phyloP scores from a whole-genome alignment of 2,329 filamentous ascomycete genomes.

The Ophiostoma triangulosporum region DNA sequence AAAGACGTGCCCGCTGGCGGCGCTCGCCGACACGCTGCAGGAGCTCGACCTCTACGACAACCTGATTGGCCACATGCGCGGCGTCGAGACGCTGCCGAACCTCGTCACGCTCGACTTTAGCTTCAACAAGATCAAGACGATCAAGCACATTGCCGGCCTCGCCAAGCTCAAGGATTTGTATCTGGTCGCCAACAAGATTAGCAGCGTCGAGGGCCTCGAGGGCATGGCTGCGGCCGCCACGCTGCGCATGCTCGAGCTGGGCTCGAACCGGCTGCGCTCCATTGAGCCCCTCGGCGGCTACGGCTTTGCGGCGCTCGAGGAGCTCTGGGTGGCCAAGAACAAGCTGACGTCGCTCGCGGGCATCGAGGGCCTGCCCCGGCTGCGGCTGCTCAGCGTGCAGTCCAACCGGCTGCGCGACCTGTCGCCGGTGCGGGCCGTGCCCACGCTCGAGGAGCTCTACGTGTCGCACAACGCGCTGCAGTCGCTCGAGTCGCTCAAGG shows the following conservation, averaged over 20 bases:
- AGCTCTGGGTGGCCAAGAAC: conserved; percentile 43
- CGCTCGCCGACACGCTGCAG: conserved; percentile 51
- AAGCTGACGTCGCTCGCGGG: conserved; percentile 19
- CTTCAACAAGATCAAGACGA: conserved; percentile 99
- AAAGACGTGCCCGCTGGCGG: conserved; percentile 31
- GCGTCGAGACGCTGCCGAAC: conserved; percentile 62
- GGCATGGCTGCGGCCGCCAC: conserved; percentile 37
- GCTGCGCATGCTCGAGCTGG: conserved; percentile 75
- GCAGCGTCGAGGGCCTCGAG: conserved; percentile 71
- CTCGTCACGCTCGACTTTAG: conserved; percentile 77
- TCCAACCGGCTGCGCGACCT: conserved; percentile 81
- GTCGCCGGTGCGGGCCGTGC: conserved; percentile 47
- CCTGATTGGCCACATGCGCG: conserved; percentile 72
- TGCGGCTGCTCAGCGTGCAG: conserved; percentile 85
- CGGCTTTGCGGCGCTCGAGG: conserved; percentile 85
- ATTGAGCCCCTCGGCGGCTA: conserved; percentile 54
- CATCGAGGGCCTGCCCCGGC: conserved; percentile 49
- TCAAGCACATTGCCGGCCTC: conserved; percentile 74
- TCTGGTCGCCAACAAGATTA: conserved; percentile 91
- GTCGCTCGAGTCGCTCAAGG: conserved; percentile 55
- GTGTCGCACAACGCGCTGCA: conserved; percentile 88
- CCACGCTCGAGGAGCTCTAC: conserved; percentile 60
- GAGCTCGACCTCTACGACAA: conserved; percentile 98
- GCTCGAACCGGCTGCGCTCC: conserved; percentile 79
- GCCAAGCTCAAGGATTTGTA: conserved; percentile 70